Evolutionary conservation across 805 yeast species (phyloP).

Genomic region (Wickerhamomyces bisporus): DNA sequence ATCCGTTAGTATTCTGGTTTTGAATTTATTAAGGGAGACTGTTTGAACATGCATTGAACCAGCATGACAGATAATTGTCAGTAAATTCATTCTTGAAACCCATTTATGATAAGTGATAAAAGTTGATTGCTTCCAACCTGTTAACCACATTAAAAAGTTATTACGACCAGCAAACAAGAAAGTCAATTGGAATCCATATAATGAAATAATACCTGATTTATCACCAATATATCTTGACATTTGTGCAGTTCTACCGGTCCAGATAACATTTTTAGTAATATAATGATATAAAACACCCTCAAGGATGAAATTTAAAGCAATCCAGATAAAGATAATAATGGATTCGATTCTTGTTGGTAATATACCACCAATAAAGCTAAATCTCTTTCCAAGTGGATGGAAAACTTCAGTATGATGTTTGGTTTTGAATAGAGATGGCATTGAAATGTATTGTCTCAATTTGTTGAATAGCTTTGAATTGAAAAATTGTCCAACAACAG

Average conservation of each 20-base stretch:
- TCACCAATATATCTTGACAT: constrained; percentile 22
- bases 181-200: constrained; percentile 43
- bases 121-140: constrained; percentile 66
- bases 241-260: constrained; percentile 12
- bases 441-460: constrained; percentile 6
- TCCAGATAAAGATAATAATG: constrained; percentile 31
- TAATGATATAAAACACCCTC: constrained; percentile 13
- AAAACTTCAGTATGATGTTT: constrained; percentile 13
- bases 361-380: constrained; percentile 15
- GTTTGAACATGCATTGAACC: constrained; percentile 18
- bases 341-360: constrained; percentile 21
- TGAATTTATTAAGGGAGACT: constrained; percentile 7
- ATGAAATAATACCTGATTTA: constrained; percentile 18
- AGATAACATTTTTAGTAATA: constrained; percentile 14
- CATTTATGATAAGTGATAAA: constrained; percentile 66
- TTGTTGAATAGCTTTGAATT: background rate
- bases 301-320: constrained; percentile 16
- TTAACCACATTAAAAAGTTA: constrained; percentile 55
- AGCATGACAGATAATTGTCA: constrained; percentile 15
- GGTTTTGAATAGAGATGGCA: constrained; percentile 13
- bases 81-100: constrained; percentile 42
- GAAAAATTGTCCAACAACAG: constrained; percentile 1
- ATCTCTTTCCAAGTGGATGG: constrained; percentile 8
- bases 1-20: constrained; percentile 4
- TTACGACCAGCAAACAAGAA: constrained; percentile 69